Conservation (phyloP, 345 rosid genomes). For the Populus nigra region DNA sequence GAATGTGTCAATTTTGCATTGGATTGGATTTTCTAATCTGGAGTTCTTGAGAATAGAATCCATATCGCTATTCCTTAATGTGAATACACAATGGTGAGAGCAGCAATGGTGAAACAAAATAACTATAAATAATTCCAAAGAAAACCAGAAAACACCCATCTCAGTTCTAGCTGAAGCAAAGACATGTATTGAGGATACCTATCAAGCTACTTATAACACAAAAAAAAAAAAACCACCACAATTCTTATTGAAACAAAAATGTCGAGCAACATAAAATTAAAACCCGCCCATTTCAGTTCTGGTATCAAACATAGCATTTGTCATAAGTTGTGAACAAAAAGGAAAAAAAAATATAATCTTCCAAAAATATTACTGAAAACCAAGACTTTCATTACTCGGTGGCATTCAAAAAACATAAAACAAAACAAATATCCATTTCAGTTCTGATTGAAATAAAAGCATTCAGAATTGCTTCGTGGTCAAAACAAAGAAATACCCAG, state of each 20-base stretch:
- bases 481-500: constrained; percentile 6
- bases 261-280: not conserved
- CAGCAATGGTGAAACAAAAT: not conserved
- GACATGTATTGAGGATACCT: not conserved
- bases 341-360: not conserved
- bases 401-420: not conserved
- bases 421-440: not conserved
- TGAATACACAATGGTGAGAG: not conserved
- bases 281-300: not conserved
- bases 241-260: not conserved
- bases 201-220: not conserved
- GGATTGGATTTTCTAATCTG: not conserved
- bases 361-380: not conserved
- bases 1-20: not conserved
- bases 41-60: not conserved
- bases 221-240: constrained; percentile 1
- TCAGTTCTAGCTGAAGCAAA: not conserved
- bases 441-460: constrained; percentile 13
- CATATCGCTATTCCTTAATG: not conserved
- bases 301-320: not conserved
- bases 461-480: not conserved
- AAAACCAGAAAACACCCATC: not conserved
- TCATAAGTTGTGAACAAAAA: not conserved
- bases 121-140: no score
- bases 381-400: not conserved